Percentiles rank a stretch among this genome's conserved stretches.
Evolutionary conservation across 108 stramenopile genomes (phyloP).

Genomic region (Discostella stelligeroides): DNA sequence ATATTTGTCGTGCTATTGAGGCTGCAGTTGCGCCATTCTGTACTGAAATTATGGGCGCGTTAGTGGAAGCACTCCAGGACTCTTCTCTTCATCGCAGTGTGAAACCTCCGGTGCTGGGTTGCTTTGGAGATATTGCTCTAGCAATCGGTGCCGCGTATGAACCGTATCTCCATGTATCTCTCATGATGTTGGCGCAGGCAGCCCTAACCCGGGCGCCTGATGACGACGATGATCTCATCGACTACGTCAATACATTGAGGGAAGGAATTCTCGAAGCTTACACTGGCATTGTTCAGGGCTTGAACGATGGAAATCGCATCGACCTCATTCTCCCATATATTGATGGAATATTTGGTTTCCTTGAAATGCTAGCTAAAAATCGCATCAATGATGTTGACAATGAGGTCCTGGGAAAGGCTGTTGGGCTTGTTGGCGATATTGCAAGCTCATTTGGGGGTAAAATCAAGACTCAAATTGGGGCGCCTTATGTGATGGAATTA

Average conservation of each 20-base stretch:
- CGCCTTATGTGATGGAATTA: conserved; percentile 67
- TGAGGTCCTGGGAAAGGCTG: conserved; percentile 78
- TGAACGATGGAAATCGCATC: conserved; percentile 73
- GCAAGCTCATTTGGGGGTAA: conserved; percentile 59
- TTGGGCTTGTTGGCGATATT: conserved; percentile 84
- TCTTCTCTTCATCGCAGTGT: conserved; percentile 82
- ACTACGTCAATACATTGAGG: conserved; percentile 90
- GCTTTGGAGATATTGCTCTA: conserved; percentile 96
- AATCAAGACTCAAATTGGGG: conserved; percentile 64
- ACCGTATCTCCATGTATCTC: conserved; percentile 87
- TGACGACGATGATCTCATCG: conserved; percentile 96
- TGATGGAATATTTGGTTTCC: conserved; percentile 65
- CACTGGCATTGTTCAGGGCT: conserved; percentile 93
- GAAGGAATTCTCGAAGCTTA: conserved; percentile 95
- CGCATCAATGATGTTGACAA: conserved; percentile 65
- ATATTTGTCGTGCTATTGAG: conserved; percentile 90
- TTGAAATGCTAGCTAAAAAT: conserved; percentile 66
- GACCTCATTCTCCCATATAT: conserved; percentile 63
- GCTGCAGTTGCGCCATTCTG: conserved; percentile 84
- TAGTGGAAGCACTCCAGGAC: conserved; percentile 89
- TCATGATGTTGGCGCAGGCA: conserved; percentile 93
- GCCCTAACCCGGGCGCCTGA: conserved; percentile 74
- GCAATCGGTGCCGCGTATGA: conserved; percentile 89
- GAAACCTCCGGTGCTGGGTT: conserved; percentile 93
- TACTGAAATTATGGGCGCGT: conserved; percentile 88